phyloP scores from a whole-genome alignment of 2,329 filamentous ascomycete species.

The Cytospora leucostoma region DNA sequence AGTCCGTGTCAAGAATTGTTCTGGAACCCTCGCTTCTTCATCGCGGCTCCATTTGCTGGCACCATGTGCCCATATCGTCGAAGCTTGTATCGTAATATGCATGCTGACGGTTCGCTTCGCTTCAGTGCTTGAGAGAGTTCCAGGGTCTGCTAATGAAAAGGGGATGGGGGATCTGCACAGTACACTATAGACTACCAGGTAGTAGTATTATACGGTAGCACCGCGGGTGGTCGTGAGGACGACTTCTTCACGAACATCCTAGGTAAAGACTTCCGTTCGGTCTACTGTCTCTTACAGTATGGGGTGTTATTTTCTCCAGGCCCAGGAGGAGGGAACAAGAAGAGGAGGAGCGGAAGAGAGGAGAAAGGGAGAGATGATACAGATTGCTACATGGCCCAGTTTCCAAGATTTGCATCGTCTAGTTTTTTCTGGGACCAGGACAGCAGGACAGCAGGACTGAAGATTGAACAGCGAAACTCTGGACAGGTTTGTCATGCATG shows the following conservation, averaged over 20 bases:
- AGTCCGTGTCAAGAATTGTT: constrained; percentile 31
- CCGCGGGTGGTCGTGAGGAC: too few species aligned
- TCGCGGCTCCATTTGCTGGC: not conserved
- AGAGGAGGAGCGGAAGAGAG: not conserved
- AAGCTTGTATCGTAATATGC: not conserved
- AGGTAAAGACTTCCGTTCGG: too few species aligned
- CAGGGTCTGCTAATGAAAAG: too few species aligned
- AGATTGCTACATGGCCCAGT: not conserved
- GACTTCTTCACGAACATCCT: too few species aligned
- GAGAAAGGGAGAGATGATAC: not conserved
- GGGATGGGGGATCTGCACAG: too few species aligned
- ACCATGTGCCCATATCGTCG: not conserved
- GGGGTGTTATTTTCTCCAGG: too few species aligned
- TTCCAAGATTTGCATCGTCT: constrained; percentile 1
- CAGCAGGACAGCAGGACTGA: not conserved
- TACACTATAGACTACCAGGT: too few species aligned
- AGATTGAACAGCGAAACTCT: not conserved
- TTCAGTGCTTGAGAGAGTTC: too few species aligned
- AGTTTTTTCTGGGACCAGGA: not conserved
- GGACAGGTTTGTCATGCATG: not conserved
- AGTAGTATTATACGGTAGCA: too few species aligned
- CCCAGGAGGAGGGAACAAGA: not conserved
- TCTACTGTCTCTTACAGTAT: too few species aligned
- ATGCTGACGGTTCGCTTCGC: too few species aligned
- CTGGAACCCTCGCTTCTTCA: constrained; percentile 1